phyloP scores from a whole-genome alignment of 176 grass and related monocot species.

The Musa beccarii region DNA sequence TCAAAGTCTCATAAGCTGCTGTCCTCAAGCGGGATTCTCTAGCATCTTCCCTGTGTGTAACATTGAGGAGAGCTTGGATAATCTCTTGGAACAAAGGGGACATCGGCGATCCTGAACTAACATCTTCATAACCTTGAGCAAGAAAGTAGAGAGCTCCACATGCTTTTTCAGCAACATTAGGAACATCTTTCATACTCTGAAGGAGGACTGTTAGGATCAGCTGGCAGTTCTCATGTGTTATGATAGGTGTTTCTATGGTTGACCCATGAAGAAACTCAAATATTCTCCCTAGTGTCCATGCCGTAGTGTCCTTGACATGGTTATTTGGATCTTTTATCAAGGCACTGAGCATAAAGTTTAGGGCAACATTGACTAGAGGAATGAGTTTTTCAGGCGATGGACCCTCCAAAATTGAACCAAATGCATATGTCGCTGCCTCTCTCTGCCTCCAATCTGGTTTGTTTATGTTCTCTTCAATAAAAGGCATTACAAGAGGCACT shows the following conservation, averaged over 20 bases:
- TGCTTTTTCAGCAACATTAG: slow-evolving; percentile 21
- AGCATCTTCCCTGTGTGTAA: slow-evolving; percentile 17
- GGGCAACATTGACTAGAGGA: slow-evolving; percentile 7
- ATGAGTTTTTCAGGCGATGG: slow-evolving; percentile 15
- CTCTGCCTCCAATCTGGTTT: slow-evolving; percentile 23
- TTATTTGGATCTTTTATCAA: slow-evolving; percentile 21
- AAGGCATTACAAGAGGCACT: slow-evolving; percentile 19
- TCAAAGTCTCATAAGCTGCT: slow-evolving; percentile 17
- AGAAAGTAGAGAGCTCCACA: slow-evolving; percentile 15
- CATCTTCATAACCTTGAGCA: slow-evolving; percentile 17
- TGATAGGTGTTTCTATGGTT: slow-evolving; percentile 2
- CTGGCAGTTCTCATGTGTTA: slow-evolving; percentile 16
- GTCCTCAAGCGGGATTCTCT: slow-evolving; percentile 8
- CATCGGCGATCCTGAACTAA: slow-evolving; percentile 10
- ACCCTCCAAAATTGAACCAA: slow-evolving; percentile 18
- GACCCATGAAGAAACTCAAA: slow-evolving; percentile 19
- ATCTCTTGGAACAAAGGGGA: slow-evolving; percentile 18
- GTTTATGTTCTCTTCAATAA: slow-evolving; percentile 18
- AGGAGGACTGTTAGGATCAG: slow-evolving; percentile 16
- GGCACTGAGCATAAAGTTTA: slow-evolving; percentile 18
- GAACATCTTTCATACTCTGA: slow-evolving; percentile 22
- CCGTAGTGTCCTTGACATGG: slow-evolving; percentile 20
- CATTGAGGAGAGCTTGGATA: slow-evolving; percentile 12
- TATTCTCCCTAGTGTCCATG: slow-evolving; percentile 13
- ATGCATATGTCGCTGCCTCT: slow-evolving; percentile 20